A percentile compares a stretch with the other conserved stretches of the same genome.
These are phyloP conservation scores for Stylosanthes scabra DNA, from an alignment of 331 rosid genomes.

Conservation along the genomic window DNA sequence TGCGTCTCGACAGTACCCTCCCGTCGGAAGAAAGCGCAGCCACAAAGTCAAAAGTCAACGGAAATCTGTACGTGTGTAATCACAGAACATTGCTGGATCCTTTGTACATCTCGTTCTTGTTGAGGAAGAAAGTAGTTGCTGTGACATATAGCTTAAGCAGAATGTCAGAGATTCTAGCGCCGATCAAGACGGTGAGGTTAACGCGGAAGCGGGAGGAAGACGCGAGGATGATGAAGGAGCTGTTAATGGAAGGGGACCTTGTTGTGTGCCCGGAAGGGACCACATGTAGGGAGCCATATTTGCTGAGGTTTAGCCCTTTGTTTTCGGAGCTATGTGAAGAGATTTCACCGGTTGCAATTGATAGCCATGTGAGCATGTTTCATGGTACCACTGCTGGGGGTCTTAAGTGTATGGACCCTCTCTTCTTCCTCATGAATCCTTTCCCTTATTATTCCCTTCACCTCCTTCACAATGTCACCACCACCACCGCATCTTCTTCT, in stretches of 20 bases:
- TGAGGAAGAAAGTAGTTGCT: slow-evolving; percentile 46
- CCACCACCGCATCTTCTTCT: too few relatives aligned
- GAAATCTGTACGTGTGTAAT: slow-evolving; percentile 68
- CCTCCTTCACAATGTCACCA: slow-evolving; percentile 32
- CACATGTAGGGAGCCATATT: slow-evolving; percentile 76
- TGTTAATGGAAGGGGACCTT: slow-evolving; percentile 55
- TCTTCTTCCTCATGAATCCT: slow-evolving; percentile 76
- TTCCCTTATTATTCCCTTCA: slow-evolving; percentile 53
- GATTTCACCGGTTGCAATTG: slow-evolving; percentile 61
- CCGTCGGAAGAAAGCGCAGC: background rate
- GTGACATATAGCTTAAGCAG: slow-evolving; percentile 77
- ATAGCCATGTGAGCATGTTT: slow-evolving; percentile 62
- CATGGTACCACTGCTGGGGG: slow-evolving; percentile 87
- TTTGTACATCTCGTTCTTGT: slow-evolving; percentile 46
- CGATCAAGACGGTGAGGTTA: slow-evolving; percentile 72
- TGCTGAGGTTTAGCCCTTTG: slow-evolving; percentile 75
- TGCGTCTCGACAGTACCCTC: slow-evolving; percentile 30
- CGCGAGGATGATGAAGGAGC: slow-evolving; percentile 47
- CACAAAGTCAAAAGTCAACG: background rate
- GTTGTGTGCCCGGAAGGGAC: slow-evolving; percentile 86
- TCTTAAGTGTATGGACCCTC: slow-evolving; percentile 73
- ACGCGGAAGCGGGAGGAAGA: slow-evolving; percentile 61
- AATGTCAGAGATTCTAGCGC: slow-evolving; percentile 64
- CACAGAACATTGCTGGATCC: slow-evolving; percentile 77
- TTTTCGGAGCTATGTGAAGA: slow-evolving; percentile 57